Evolutionary conservation across 2,329 filamentous ascomycete species (phyloP).

Genomic region (Cylindrodendrum hubeiense): DNA sequence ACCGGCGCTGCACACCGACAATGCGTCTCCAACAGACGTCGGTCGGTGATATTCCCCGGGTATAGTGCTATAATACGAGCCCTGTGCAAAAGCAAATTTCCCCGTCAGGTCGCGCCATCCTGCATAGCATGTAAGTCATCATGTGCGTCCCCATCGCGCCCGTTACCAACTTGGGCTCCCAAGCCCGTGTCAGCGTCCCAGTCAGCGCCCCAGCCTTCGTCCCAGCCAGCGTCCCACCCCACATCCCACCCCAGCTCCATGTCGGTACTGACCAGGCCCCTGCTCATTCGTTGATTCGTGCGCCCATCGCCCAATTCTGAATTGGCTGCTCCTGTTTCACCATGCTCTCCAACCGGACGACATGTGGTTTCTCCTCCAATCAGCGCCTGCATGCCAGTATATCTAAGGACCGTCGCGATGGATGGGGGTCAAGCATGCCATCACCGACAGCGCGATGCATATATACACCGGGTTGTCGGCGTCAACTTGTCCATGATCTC

Average conservation of each 20-base stretch:
- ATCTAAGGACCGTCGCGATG: conserved; percentile 27
- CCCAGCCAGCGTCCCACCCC: neutral
- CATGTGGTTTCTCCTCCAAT: conserved; percentile 44
- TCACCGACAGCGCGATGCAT: neutral
- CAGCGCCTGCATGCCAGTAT: conserved; percentile 12
- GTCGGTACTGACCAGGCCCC: neutral
- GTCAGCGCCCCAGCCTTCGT: neutral
- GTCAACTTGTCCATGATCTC: neutral
- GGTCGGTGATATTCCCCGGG: neutral
- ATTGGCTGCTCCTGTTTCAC: conserved; percentile 34
- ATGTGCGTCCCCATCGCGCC: neutral
- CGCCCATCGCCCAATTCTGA: conserved; percentile 1
- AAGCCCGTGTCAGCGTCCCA: conserved; percentile 1
- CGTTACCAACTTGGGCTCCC: neutral
- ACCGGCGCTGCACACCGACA: neutral
- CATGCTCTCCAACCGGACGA: conserved; percentile 24
- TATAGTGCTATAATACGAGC: neutral
- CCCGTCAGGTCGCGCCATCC: neutral
- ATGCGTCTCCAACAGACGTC: neutral
- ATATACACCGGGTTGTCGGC: conserved; percentile 24
- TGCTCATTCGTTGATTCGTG: neutral
- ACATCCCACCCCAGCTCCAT: neutral
- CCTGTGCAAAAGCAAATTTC: neutral
- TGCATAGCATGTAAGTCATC: neutral
- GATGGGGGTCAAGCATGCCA: conserved; percentile 1